Base-by-base conservation (phyloP, 495 filamentous ascomycete species). In the Penicillium cataractarum region DNA sequence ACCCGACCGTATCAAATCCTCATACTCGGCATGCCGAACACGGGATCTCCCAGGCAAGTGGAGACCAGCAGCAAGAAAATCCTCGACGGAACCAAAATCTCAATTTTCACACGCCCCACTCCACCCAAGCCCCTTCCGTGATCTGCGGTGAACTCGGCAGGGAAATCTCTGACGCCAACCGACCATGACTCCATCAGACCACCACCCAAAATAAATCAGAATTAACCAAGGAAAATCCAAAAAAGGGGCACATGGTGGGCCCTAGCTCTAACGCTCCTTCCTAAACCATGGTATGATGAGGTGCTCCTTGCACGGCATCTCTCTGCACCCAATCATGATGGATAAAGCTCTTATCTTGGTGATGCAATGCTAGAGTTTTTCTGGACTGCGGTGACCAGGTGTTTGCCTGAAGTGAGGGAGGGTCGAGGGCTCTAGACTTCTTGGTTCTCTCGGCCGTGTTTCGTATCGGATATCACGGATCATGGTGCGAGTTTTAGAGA, bases 11-110 rank as follows among this genome's bases (percentile, higher is more conserved):
- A 12, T 26, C 54, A 24, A 27, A 4, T 17, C 4, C 26, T 46
- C 27, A 6, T 32, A 52, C 63, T 69, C 67, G 67, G 67, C 57
- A 69, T 69, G 60, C 63, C 64, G 63, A 64, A 46, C 37, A 62
- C 63, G 64, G 66, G 59, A 66, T 64, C 61, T 40, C n/a, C 22
- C 50, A 42, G 57, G 50, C 37, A 48, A 44, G 49, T 31, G 49
- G 49, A n/a, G n/a, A 21, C 24, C 48, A 51, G 24, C 49, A 31
- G 24, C 49, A 51, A 51, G 49, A 48, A 33, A 48, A 33, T 33
- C 27, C 42, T 59, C 32, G 57, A 50, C 66, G 65, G 61, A 66
- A 66, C 58, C 66, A 62, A 39, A 51, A 4, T 55, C 33, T 57
- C 51, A 51, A 55, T 62, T 68, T 60, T 68, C 60, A 48, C 35